Evolutionary conservation across 1,284 basidiomycete genomes (phyloP).

Genomic region (Melampsora occidentalis): DNA sequence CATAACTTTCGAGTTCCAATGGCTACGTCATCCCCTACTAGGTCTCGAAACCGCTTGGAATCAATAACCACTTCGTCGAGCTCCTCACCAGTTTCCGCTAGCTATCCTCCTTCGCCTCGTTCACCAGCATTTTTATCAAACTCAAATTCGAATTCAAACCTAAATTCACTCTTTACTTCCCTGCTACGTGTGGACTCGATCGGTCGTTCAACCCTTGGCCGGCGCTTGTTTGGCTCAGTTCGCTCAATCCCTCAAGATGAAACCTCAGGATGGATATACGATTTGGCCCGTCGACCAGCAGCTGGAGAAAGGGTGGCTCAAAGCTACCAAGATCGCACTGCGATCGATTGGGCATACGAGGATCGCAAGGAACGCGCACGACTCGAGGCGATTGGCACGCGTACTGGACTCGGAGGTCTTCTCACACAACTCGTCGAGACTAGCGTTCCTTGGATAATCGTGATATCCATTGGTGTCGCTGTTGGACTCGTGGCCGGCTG

Average conservation of each 20-base stretch:
- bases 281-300: constrained; percentile 1
- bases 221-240: background rate
- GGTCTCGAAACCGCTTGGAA: background rate
- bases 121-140: background rate
- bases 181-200: constrained; percentile 1
- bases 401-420: constrained; percentile 44
- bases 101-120: constrained; percentile 11
- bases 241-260: background rate
- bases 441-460: constrained; percentile 66
- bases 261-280: background rate
- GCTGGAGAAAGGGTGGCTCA: constrained; percentile 24
- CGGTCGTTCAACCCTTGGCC: background rate
- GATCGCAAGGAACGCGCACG: constrained; percentile 38
- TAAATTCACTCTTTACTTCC: background rate
- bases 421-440: constrained; percentile 62
- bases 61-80: background rate
- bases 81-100: background rate
- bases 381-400: background rate
- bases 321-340: constrained; percentile 29
- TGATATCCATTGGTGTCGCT: constrained; percentile 66
- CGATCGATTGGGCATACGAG: constrained; percentile 42
- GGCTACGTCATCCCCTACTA: background rate
- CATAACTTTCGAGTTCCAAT: background rate
- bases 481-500: constrained; percentile 69
- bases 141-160: background rate